A percentile compares a stretch with the other conserved stretches of the same genome.
phyloP scores from a whole-genome alignment of 2,329 filamentous ascomycete species.

The Drechslera avenae region DNA sequence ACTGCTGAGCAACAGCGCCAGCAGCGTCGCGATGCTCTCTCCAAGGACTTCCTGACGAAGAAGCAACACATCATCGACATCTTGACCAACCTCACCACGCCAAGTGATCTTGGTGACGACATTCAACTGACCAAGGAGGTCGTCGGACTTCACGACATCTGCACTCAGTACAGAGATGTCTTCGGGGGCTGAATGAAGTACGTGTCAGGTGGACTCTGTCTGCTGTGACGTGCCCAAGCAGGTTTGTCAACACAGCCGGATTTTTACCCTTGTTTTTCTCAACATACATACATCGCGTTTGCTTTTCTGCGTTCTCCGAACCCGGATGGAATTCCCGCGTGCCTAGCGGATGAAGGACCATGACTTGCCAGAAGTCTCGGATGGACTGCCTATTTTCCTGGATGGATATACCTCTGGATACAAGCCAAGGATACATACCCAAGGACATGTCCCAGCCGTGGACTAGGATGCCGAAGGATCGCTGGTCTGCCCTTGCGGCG shows the following conservation, averaged over 20 bases:
- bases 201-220: slow-evolving; percentile 22
- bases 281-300: slow-evolving; percentile 29
- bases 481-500: slow-evolving; percentile 24
- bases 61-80: slow-evolving; percentile 45
- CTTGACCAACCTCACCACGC: slow-evolving; percentile 37
- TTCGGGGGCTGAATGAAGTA: slow-evolving; percentile 40
- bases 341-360: slow-evolving; percentile 31
- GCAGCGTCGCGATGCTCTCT: slow-evolving; percentile 38
- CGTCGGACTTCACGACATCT: slow-evolving; percentile 42
- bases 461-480: slow-evolving; percentile 26
- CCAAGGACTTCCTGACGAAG: slow-evolving; percentile 41
- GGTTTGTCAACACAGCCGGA: slow-evolving; percentile 39
- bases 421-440: slow-evolving; percentile 19
- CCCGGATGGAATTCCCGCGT: slow-evolving; percentile 29
- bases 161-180: slow-evolving; percentile 39
- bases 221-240: slow-evolving; percentile 24
- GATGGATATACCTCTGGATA: slow-evolving; percentile 21
- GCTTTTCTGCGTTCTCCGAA: slow-evolving; percentile 29
- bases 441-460: slow-evolving; percentile 34
- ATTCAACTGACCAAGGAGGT: slow-evolving; percentile 46
- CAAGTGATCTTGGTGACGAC: slow-evolving; percentile 43
- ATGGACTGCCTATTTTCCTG: slow-evolving; percentile 27
- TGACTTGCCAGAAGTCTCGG: slow-evolving; percentile 27
- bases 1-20: slow-evolving; percentile 43
- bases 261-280: slow-evolving; percentile 22